Evolutionary conservation across 805 yeast species (phyloP), one percentile per base, ranked within the genome.

Genomic region (Kluyveromyces wickerhamii): DNA sequence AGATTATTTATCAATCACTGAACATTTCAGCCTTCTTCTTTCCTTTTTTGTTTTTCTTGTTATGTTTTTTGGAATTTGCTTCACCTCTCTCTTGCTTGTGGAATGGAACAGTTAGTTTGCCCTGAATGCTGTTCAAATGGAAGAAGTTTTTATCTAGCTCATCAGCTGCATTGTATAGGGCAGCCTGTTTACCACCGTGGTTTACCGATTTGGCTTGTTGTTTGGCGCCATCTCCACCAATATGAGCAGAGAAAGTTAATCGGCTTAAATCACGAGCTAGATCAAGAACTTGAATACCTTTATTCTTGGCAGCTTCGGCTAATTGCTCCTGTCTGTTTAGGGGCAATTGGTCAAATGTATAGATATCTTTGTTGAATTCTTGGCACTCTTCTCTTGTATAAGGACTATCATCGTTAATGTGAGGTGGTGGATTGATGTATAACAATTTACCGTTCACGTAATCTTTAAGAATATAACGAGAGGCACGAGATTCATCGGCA

Each of bases 401-500:
- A 27, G 70, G 71, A 4, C 75, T 66, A 10, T 75, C 79, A 34
- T 74, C 79, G 4, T 64, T 76, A 14, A 69, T 55, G 29, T 64
- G 65, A 35, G 97, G 97, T 25, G 98, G 98, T 11, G 97, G 96
- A 43, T 77, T 79, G 27, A 84, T 79, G 54, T 71, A 88, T 31
- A 86, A 65, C 38, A 92, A 65, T 57, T 86, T 88, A 44, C 97
- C 98, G 57, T 74, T 84, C 18, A 94, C 96, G 49, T 87, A 92
- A 59, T 92, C 99, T 60, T 92, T 92, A 55, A 92, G 69, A 35
- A 92, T 74, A 47, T 84, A 82, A 57, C 99, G 72, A 27, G 96
- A 78, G 10, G 98, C 95, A 59, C 98, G 73, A 27, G 94, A 77
- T 57, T 87, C 94, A 66, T 92, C 99, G 3, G 98, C 97, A 47